Evolutionary conservation across 371 early-diverging fungal species (phyloP).

Genomic region (Sporodiniella umbellata): DNA sequence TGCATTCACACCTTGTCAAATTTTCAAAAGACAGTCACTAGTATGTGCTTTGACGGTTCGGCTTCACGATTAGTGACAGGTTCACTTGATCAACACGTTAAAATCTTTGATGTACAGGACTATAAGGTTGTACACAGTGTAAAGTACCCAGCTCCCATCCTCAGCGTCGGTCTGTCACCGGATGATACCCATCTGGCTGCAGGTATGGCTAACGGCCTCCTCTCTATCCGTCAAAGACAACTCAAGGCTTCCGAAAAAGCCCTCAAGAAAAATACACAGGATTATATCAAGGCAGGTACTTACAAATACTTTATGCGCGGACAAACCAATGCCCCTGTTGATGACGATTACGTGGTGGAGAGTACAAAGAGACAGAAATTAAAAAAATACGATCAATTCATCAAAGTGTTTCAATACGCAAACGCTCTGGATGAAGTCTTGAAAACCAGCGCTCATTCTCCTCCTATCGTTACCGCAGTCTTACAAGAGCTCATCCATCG

Average conservation of each 20-base stretch:
- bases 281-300: slow-evolving; percentile 51
- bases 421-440: slow-evolving; percentile 84
- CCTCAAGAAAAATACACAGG: slow-evolving; percentile 44
- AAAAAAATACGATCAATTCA: slow-evolving; percentile 74
- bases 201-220: slow-evolving; percentile 90
- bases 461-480: slow-evolving; percentile 64
- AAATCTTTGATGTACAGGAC: slow-evolving; percentile 82
- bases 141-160: slow-evolving; percentile 90
- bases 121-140: slow-evolving; percentile 85
- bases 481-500: slow-evolving; percentile 88
- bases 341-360: slow-evolving; percentile 74
- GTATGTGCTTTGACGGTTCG: slow-evolving; percentile 76
- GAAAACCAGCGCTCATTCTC: slow-evolving; percentile 45
- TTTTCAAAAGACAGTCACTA: slow-evolving; percentile 94
- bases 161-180: slow-evolving; percentile 81
- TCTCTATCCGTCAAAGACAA: slow-evolving; percentile 82
- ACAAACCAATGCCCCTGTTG: slow-evolving; percentile 24
- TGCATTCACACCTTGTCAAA: slow-evolving; percentile 73
- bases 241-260: slow-evolving; percentile 55
- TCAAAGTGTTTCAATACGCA: slow-evolving; percentile 80
- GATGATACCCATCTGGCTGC: slow-evolving; percentile 87
- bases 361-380: slow-evolving; percentile 56
- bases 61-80: slow-evolving; percentile 81
- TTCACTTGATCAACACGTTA: slow-evolving; percentile 93
- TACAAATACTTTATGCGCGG: slow-evolving; percentile 78